phyloP scores from a whole-genome alignment of 1,284 basidiomycete genomes.

The Xerocomus nothofagi region DNA sequence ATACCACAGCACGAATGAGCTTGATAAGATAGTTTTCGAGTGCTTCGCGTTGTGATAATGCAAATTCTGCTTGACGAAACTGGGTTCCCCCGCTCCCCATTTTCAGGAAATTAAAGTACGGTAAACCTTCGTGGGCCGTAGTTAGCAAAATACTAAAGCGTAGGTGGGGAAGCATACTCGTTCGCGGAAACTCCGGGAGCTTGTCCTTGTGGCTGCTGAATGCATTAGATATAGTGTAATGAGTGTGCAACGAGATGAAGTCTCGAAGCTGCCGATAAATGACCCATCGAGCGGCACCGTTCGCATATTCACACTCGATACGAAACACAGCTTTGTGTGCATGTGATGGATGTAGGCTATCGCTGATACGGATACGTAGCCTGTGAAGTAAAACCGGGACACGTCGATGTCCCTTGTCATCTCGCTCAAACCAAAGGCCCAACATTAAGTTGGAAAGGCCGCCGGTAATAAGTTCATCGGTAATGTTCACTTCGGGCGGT shows the following conservation, averaged over 20 bases:
- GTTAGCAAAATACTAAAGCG: background rate
- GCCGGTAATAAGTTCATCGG: slow-evolving; percentile 81
- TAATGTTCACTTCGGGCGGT: slow-evolving; percentile 68
- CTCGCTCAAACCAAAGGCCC: slow-evolving; percentile 88
- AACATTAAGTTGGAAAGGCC: slow-evolving; percentile 83
- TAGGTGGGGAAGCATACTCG: slow-evolving; percentile 51
- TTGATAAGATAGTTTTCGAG: slow-evolving; percentile 90
- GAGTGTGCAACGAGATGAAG: slow-evolving; percentile 88
- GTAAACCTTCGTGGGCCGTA: slow-evolving; percentile 55
- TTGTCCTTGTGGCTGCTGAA: slow-evolving; percentile 70
- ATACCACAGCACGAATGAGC: slow-evolving; percentile 85
- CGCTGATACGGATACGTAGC: slow-evolving; percentile 80
- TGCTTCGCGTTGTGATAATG: slow-evolving; percentile 75
- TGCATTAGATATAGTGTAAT: slow-evolving; percentile 87
- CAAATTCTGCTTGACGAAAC: slow-evolving; percentile 71
- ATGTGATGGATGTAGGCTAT: slow-evolving; percentile 81
- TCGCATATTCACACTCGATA: slow-evolving; percentile 96
- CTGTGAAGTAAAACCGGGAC: slow-evolving; percentile 89
- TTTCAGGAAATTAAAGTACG: slow-evolving; percentile 84
- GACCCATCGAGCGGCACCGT: slow-evolving; percentile 94
- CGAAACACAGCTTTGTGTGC: slow-evolving; percentile 82
- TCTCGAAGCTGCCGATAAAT: slow-evolving; percentile 94
- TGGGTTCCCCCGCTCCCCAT: slow-evolving; percentile 51
- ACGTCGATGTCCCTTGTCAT: slow-evolving; percentile 82
- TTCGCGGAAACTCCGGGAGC: slow-evolving; percentile 91